Percentiles rank a stretch among this genome's conserved stretches.
phyloP scores from a whole-genome alignment of 495 filamentous ascomycete genomes.

The Trichoderma gamsii region DNA sequence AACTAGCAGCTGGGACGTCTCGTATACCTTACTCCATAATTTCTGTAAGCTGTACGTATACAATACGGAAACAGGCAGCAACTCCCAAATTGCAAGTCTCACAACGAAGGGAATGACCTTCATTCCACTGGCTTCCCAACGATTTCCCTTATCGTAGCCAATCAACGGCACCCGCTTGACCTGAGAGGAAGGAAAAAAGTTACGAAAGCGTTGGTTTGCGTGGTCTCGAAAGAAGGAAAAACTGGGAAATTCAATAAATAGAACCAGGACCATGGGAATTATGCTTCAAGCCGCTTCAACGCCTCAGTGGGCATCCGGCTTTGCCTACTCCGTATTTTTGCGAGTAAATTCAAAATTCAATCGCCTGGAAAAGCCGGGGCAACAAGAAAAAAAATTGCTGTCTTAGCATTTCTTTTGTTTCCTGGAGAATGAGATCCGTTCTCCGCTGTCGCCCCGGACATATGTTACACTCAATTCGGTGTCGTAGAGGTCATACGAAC shows the following conservation, averaged over 20 bases:
- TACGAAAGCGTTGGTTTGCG: background rate
- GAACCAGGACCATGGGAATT: background rate
- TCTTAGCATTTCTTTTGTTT: background rate
- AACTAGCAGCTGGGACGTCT: too few species aligned
- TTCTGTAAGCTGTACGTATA: background rate
- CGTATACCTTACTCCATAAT: too few species aligned
- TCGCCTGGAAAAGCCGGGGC: background rate
- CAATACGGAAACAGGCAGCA: background rate
- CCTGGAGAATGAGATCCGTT: background rate
- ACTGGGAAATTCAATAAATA: background rate
- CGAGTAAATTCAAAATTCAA: background rate
- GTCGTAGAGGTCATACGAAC: background rate
- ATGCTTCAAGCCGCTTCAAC: slow-evolving; percentile 8
- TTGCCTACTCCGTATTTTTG: background rate
- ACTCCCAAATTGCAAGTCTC: slow-evolving; percentile 5
- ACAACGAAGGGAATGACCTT: background rate
- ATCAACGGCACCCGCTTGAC: background rate
- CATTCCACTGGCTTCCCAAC: background rate
- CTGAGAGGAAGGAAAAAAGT: background rate
- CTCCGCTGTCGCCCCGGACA: background rate
- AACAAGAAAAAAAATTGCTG: background rate
- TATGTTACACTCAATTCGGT: background rate
- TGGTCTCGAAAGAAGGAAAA: background rate
- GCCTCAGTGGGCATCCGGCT: background rate
- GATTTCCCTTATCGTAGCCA: background rate